phyloP scores from a whole-genome alignment of 2,329 filamentous ascomycete genomes.

The Annulohypoxylon truncatum region DNA sequence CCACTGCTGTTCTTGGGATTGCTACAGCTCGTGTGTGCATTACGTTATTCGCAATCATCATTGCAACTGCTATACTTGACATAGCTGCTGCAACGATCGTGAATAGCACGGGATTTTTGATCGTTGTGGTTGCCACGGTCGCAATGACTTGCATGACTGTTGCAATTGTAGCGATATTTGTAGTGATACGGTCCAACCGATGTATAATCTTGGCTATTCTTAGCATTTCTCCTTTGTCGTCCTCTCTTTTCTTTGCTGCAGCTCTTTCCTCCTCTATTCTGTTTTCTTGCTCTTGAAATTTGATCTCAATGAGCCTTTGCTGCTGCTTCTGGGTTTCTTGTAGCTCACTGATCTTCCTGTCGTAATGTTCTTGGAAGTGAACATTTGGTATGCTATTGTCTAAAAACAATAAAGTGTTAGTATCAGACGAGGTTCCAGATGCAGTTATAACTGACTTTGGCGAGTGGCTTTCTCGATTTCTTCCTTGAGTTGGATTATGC shows the following conservation, averaged over 20 bases:
- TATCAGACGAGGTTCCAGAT: background rate
- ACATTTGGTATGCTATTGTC: background rate
- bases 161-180: background rate
- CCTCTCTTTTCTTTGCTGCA: background rate
- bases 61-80: background rate
- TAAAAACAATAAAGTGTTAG: background rate
- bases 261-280: background rate
- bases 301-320: background rate
- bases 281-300: background rate
- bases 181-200: background rate
- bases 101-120: background rate
- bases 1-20: background rate
- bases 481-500: background rate
- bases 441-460: background rate
- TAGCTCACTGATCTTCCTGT: background rate
- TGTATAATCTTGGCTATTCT: background rate
- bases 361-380: background rate
- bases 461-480: background rate
- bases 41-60: background rate
- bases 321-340: background rate
- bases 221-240: background rate
- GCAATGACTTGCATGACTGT: background rate
- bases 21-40: background rate
- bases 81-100: background rate
- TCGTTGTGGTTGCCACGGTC: background rate